Evolutionary conservation across 768 basidiomycete species (phyloP), one percentile per base, ranked within the genome.

Genomic region (Tricholoma saponaceum): DNA sequence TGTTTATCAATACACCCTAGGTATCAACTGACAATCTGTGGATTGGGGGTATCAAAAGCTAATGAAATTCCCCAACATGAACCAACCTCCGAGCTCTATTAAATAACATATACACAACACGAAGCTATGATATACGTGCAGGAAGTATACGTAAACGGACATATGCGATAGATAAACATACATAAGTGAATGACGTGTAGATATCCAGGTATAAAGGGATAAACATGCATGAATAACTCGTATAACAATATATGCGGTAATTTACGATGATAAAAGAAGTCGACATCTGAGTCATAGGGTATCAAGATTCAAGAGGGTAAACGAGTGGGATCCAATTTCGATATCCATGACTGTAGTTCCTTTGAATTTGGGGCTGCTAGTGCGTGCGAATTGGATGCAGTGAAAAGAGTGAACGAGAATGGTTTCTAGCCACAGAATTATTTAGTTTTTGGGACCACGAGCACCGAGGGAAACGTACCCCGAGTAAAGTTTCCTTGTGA

Each of bases 341-440:
- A 76, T 64, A 83, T 87, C 95, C 95, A 97, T 67, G 86, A 82
- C 58, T 85, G 85, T 58, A 93, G 78, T 66, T 97, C 95, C 75
- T 91, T 95, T 57, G 78, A 72, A 65, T 79, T 91, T 2, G 87
- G 83, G 32, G 94, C 92, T 8, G 90, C 87, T 9, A 97, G 79
- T 35, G 91, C 92, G 74, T 95, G 89, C 23, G 94, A 95, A 70
- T 97, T 96, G 7, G 91, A 90, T 12, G 91, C 80, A 1, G 95
- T 95, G 72, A 95, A 96, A 30, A 97, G 80, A 12, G 92, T 94
- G 72, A 97, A 95, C 13, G 87, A 89, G 70, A 86, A 88, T 32
- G 80, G 84, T 80, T 87, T 91, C 94, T 95, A 43, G 4, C 33
- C 28, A 53, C 2, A 35, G 28, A 9, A 49, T 55, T 28, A 43